These are phyloP conservation scores for Stagonosporopsis rhizophila DNA, from an alignment of 2,329 filamentous ascomycete genomes.

Conservation along the genomic window DNA sequence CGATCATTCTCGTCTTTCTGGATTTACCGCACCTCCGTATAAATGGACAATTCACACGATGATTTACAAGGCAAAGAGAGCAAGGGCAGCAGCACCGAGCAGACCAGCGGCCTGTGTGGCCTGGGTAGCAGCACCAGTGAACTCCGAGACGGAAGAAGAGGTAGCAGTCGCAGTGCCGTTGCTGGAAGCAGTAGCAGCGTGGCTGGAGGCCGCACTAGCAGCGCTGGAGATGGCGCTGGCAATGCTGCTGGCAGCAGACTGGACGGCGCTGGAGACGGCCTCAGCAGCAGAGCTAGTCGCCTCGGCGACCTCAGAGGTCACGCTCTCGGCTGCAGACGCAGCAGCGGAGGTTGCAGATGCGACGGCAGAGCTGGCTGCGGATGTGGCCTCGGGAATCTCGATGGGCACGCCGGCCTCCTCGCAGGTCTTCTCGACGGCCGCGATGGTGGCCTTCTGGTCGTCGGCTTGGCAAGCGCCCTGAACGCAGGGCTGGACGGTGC, in stretches of 20 bases:
- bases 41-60: neutral
- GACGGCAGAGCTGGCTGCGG: slow-evolving; percentile 18
- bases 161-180: slow-evolving; percentile 8
- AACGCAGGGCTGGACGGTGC: slow-evolving; percentile 56
- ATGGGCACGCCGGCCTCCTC: slow-evolving; percentile 40
- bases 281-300: slow-evolving; percentile 17
- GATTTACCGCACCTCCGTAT: neutral
- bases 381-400: slow-evolving; percentile 28
- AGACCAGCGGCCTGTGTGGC: slow-evolving; percentile 44
- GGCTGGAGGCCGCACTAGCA: neutral
- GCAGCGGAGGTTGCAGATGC: slow-evolving; percentile 14
- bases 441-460: slow-evolving; percentile 47
- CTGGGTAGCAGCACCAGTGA: slow-evolving; percentile 45
- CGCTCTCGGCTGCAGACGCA: slow-evolving; percentile 20
- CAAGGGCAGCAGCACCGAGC: slow-evolving; percentile 45
- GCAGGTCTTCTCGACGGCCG: slow-evolving; percentile 44
- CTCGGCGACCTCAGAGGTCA: slow-evolving; percentile 12
- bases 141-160: slow-evolving; percentile 29
- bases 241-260: neutral
- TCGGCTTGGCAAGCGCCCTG: slow-evolving; percentile 49
- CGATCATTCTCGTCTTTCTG: neutral
- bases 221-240: slow-evolving; percentile 7
- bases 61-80: slow-evolving; percentile 47
- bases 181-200: slow-evolving; percentile 17
- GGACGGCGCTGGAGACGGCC: slow-evolving; percentile 9